phyloP scores from a whole-genome alignment of 208 protist genomes.

The Acanthamoeba royreba region DNA sequence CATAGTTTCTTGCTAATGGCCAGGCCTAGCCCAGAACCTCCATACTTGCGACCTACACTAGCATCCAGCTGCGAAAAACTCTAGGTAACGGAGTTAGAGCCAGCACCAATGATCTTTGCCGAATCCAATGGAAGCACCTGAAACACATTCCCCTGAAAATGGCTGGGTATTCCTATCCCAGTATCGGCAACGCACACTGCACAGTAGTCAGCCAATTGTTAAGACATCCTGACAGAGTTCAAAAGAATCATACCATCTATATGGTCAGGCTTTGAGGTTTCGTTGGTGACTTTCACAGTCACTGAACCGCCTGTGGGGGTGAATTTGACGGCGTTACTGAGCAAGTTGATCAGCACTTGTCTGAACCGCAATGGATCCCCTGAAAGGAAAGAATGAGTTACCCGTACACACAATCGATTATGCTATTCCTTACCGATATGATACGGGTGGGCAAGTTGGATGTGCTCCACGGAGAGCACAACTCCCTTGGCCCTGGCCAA shows the following conservation, averaged over 20 bases:
- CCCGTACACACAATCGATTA: background rate
- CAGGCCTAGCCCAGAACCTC: conserved; percentile 1
- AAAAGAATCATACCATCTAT: background rate
- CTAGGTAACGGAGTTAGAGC: background rate
- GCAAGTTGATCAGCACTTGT: background rate
- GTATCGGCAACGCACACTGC: conserved; percentile 42
- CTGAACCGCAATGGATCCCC: background rate
- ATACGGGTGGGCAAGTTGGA: background rate
- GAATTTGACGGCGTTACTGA: background rate
- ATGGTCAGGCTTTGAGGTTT: background rate
- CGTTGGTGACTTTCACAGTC: background rate
- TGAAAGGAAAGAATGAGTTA: background rate
- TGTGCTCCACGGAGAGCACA: background rate
- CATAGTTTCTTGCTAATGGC: conserved; percentile 8
- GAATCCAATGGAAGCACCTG: too few species aligned
- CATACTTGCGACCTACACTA: background rate
- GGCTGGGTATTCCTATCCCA: conserved; percentile 59
- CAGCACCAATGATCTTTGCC: background rate
- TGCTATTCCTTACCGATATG: background rate
- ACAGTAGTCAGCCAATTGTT: too few species aligned
- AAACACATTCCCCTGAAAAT: too few species aligned
- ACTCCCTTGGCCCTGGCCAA: background rate
- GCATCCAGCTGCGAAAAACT: conserved; percentile 19
- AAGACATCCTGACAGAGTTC: background rate
- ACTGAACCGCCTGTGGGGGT: background rate